Evolutionary conservation across 78 protist genomes (phyloP), one percentile per base, ranked within the genome.

Genomic region (slime mould (Dictyostelium discoideum)): DNA sequence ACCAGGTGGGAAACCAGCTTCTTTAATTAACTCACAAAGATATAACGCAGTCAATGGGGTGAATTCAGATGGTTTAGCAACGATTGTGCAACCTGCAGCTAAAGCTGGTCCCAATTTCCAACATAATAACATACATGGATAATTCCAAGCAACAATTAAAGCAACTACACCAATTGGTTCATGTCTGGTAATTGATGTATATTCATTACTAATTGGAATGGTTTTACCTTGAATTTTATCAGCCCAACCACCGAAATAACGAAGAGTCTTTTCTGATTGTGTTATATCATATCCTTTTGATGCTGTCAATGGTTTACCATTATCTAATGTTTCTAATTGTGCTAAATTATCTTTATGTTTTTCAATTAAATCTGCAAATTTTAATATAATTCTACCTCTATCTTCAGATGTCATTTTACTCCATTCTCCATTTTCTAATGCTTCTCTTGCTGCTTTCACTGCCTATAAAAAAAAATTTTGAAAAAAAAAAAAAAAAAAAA

Each of bases 1-100:
- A 65, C 99, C 98, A 3, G 97, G 85, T 11, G 99, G 99, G 89
- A 97, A 79, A 10, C 99, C 99, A 16, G 98, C 99, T 86, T 97
- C 97, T 40, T 76, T 79, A 22, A 82, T 4, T 85, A 98, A 80
- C 14, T 96, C 97, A 26, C 87, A 92, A 26, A 97, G 24, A 18
- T 42, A 93, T 26, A 98, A 95, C 7, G 99, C 98, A 22, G 98
- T 60, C 46, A 98, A 86, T 37, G 99, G 99, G 11, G 99, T 97
- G 60, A 92, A 83, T 92, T 98, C 99, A 0, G 98, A 85, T 16
- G 98, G 97, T 93, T 98, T 98, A 40, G 97, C 89, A 50, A 98
- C 98, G 20, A 98, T 74, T 40, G 99, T 85, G 93, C 88, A 79
- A 83, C 99, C 99, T 4, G 96, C 83, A 18, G 98, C 98, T 13